A percentile compares a stretch with the other conserved stretches of the same genome.
phyloP scores from a whole-genome alignment of 2,329 filamentous ascomycete species.

The Chaetomiaceae sp. region DNA sequence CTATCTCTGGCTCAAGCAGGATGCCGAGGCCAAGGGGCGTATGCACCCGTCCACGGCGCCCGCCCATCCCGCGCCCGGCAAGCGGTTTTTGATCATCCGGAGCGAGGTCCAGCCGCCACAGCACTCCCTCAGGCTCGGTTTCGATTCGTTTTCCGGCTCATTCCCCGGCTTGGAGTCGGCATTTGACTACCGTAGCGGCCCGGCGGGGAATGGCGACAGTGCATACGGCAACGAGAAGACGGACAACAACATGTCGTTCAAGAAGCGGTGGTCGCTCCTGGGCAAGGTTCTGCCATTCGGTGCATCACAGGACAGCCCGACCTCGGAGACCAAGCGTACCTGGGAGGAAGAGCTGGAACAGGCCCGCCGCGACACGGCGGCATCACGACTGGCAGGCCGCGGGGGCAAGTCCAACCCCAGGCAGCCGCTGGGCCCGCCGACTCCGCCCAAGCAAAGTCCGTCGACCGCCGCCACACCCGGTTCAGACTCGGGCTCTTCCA shows the following conservation, averaged over 20 bases:
- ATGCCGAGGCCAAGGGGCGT: conserved; percentile 53
- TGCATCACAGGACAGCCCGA: conserved; percentile 18
- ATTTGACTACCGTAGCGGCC: conserved; percentile 15
- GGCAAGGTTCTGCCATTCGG: conserved; percentile 57
- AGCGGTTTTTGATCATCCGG: conserved; percentile 82
- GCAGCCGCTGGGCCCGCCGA: conserved; percentile 27
- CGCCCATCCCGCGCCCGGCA: conserved; percentile 79
- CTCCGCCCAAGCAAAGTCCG: conserved; percentile 37
- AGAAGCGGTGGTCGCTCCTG: conserved; percentile 62
- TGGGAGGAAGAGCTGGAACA: conserved; percentile 47
- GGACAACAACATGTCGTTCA: conserved; percentile 34
- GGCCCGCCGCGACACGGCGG: conserved; percentile 47
- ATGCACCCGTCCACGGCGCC: conserved; percentile 69
- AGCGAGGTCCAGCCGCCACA: conserved; percentile 59
- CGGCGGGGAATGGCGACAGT: conserved; percentile 3
- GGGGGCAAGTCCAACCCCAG: conserved; percentile 19
- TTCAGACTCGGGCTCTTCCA: conserved; percentile 48
- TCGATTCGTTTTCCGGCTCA: conserved; percentile 41
- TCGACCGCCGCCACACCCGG: conserved; percentile 34
- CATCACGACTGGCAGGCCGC: conserved; percentile 31
- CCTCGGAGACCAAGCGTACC: conserved; percentile 24
- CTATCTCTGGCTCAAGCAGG: conserved; percentile 69
- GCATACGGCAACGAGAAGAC: conserved; percentile 14
- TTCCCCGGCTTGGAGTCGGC: conserved; percentile 19
- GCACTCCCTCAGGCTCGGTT: conserved; percentile 45